Percentiles rank a stretch among this genome's conserved stretches.
Evolutionary conservation across 1,284 basidiomycete genomes (phyloP).

Genomic region (Moniliophthora roreri): DNA sequence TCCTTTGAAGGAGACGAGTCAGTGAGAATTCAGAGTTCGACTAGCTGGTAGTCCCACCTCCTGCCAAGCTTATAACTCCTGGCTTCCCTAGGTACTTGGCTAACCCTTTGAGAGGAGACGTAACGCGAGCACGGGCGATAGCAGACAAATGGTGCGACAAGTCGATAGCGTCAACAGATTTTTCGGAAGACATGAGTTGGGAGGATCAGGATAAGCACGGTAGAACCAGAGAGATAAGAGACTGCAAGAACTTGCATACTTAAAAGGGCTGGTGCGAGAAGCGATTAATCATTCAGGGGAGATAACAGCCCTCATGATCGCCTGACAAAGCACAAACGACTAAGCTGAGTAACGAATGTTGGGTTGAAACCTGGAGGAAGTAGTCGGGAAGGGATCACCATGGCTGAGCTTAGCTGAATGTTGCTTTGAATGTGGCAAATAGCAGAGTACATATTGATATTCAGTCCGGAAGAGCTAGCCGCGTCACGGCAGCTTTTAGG

Average conservation of each 20-base stretch:
- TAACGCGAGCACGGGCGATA: slow-evolving; percentile 45
- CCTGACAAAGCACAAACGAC: neutral
- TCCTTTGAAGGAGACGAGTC: slow-evolving; percentile 34
- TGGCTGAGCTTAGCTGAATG: too few species aligned
- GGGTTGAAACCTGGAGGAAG: too few species aligned
- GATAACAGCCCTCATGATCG: neutral
- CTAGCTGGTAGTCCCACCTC: slow-evolving; percentile 39
- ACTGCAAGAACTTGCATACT: neutral
- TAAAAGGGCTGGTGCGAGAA: too few species aligned
- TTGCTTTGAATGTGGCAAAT: too few species aligned
- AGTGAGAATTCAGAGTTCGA: neutral
- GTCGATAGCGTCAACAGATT: slow-evolving; percentile 33
- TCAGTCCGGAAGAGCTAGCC: too few species aligned
- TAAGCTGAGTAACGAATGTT: too few species aligned
- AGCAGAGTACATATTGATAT: too few species aligned
- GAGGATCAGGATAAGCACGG: neutral
- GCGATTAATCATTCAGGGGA: neutral
- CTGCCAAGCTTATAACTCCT: slow-evolving; percentile 55
- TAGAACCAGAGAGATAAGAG: neutral
- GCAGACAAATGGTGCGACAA: slow-evolving; percentile 22
- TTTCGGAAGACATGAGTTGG: slow-evolving; percentile 29
- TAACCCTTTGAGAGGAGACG: slow-evolving; percentile 66
- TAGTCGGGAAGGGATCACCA: too few species aligned
- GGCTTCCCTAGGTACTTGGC: slow-evolving; percentile 53
- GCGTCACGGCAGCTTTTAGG: too few species aligned